Percentiles rank a stretch among this genome's conserved stretches.
phyloP scores from a whole-genome alignment of 2,329 filamentous ascomycete genomes.

The Orbilia brochopaga region DNA sequence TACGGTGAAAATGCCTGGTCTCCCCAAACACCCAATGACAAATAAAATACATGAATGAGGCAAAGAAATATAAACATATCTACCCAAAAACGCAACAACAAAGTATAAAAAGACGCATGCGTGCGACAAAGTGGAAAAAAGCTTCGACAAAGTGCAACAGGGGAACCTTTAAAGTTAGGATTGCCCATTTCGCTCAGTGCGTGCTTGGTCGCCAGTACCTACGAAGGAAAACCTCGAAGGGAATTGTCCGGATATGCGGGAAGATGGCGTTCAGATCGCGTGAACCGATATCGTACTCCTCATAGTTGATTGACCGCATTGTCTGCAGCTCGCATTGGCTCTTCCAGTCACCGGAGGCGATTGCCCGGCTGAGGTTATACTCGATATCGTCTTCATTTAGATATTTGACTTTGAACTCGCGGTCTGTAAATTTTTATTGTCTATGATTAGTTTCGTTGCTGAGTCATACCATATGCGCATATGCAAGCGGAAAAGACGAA shows the following conservation, averaged over 20 bases:
- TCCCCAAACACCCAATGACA: conserved; percentile 25
- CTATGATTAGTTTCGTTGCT: conserved; percentile 27
- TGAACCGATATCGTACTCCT: conserved; percentile 39
- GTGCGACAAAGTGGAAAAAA: conserved; percentile 8
- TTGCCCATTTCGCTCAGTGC: conserved; percentile 7
- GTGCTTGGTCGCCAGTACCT: conserved; percentile 20
- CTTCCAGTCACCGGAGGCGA: conserved; percentile 26
- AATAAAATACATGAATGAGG: conserved; percentile 42
- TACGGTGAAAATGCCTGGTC: conserved; percentile 50
- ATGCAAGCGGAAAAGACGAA: conserved; percentile 19
- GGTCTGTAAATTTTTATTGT: conserved; percentile 30
- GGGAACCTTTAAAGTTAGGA: background rate
- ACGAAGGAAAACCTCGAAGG: conserved; percentile 32
- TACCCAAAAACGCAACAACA: conserved; percentile 26
- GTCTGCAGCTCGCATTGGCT: conserved; percentile 33
- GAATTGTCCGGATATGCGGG: conserved; percentile 24
- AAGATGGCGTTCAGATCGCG: conserved; percentile 41
- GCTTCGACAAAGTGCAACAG: background rate
- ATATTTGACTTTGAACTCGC: conserved; percentile 32
- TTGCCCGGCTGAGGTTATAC: conserved; percentile 21
- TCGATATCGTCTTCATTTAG: conserved; percentile 40
- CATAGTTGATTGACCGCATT: conserved; percentile 40
- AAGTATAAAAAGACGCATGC: conserved; percentile 5
- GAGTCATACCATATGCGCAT: conserved; percentile 16
- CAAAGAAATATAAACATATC: conserved; percentile 11